A percentile compares a stretch with the other conserved stretches of the same genome.
These are phyloP conservation scores for Coniochaeta sp. DNA, from an alignment of 2,329 filamentous ascomycete genomes.

Conservation along the genomic window DNA sequence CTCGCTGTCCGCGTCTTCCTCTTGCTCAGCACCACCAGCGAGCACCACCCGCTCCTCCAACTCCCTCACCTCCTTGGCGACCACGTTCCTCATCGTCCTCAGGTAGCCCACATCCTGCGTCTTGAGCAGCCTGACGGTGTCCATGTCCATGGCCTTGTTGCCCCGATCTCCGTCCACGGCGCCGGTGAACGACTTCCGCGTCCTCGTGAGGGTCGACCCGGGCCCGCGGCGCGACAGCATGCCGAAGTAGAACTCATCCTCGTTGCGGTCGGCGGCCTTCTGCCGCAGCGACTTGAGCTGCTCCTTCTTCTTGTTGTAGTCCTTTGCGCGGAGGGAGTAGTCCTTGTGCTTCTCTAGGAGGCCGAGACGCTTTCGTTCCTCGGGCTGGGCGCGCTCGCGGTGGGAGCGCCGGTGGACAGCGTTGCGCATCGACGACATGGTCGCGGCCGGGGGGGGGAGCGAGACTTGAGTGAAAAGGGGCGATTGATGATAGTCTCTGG, in stretches of 20 bases:
- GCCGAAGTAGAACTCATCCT: constrained; percentile 67
- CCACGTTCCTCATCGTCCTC: constrained; percentile 53
- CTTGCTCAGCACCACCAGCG: constrained; percentile 25
- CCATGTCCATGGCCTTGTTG: constrained; percentile 45
- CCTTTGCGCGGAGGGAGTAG: constrained; percentile 57
- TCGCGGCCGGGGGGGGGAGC: constrained; percentile 5
- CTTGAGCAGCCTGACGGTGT: constrained; percentile 57
- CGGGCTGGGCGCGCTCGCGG: constrained; percentile 80
- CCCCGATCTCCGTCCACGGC: constrained; percentile 51
- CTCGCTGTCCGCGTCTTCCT: constrained; percentile 20
- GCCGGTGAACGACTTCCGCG: constrained; percentile 46
- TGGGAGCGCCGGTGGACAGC: constrained; percentile 49
- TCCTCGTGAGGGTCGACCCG: constrained; percentile 34
- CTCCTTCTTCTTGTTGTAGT: constrained; percentile 59
- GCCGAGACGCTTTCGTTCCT: constrained; percentile 77
- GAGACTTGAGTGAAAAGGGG: constrained; percentile 1
- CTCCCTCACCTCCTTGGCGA: constrained; percentile 47
- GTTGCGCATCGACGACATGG: constrained; percentile 15
- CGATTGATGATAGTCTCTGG: neutral
- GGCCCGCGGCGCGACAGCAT: constrained; percentile 59
- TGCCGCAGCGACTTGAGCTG: constrained; percentile 51
- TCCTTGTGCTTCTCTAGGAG: constrained; percentile 94
- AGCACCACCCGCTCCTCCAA: constrained; percentile 48
- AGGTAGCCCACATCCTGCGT: constrained; percentile 63
- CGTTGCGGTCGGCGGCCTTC: constrained; percentile 59